Conservation (phyloP, 305 asterid species). For the Petunia hybrid region DNA sequence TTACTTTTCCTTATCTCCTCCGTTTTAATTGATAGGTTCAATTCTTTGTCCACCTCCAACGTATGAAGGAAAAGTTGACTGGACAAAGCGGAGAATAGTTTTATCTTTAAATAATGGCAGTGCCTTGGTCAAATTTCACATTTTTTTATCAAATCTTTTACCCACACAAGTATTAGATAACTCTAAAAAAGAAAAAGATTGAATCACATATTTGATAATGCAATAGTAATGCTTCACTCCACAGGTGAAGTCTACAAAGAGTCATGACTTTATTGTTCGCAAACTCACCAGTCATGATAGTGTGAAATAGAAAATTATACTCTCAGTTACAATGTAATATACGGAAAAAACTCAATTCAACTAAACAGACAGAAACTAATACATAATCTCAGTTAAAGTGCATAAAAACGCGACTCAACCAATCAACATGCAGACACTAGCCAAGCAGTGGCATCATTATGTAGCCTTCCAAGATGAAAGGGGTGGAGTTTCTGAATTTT, state of each 20-base stretch:
- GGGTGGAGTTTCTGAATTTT: conserved; percentile 37
- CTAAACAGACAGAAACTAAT: neutral
- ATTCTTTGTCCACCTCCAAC: too few species aligned
- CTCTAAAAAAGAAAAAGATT: too few species aligned
- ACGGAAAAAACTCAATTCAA: neutral
- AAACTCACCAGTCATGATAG: neutral
- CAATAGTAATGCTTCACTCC: neutral
- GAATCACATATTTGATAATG: too few species aligned
- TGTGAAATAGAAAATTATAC: neutral
- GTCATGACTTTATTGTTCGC: neutral
- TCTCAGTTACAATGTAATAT: neutral
- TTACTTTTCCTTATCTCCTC: too few species aligned
- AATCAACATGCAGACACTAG: too few species aligned
- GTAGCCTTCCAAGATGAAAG: conserved; percentile 37
- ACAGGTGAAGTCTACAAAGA: neutral
- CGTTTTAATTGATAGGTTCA: too few species aligned
- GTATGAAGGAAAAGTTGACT: too few species aligned
- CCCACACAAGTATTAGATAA: neutral
- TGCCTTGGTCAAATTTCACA: neutral
- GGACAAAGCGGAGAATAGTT: neutral
- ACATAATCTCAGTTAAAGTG: neutral
- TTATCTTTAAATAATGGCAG: neutral
- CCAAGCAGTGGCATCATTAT: neutral
- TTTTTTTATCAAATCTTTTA: too few species aligned
- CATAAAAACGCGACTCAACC: neutral